Evolutionary conservation across 768 basidiomycete species (phyloP).

Genomic region (Termitomyces sp.): DNA sequence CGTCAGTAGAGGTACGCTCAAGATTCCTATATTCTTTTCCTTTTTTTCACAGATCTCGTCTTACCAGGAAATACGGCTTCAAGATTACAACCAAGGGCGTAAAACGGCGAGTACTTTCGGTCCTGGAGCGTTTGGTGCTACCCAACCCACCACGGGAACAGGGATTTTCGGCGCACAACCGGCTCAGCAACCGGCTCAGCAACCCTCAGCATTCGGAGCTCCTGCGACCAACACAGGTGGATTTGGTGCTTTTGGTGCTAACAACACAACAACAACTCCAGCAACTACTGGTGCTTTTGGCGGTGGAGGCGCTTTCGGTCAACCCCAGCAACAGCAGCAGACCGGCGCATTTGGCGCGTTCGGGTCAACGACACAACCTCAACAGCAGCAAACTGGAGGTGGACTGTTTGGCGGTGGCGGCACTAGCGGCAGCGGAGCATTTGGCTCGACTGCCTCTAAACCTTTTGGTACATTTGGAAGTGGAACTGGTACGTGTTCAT

Average conservation of each 20-base stretch:
- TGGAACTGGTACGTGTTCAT: conserved; percentile 6
- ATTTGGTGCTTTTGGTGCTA: conserved; percentile 43
- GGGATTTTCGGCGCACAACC: conserved; percentile 46
- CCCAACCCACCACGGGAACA: conserved; percentile 33
- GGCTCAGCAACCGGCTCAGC: conserved; percentile 41
- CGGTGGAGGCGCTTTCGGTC: conserved; percentile 56
- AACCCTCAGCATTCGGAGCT: conserved; percentile 37
- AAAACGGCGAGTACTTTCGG: conserved; percentile 70
- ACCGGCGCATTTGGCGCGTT: conserved; percentile 22
- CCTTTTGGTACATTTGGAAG: conserved; percentile 16
- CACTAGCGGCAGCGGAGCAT: conserved; percentile 30
- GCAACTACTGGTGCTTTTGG: conserved; percentile 35
- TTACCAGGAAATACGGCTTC: conserved; percentile 63
- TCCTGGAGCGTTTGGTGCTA: conserved; percentile 42
- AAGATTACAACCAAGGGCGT: conserved; percentile 74
- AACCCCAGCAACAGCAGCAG: conserved; percentile 30
- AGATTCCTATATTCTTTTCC: conserved; percentile 4
- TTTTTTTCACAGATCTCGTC: conserved; percentile 1
- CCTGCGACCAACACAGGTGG: conserved; percentile 26
- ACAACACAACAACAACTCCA: conserved; percentile 21
- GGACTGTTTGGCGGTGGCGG: conserved; percentile 29
- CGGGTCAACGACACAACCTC: conserved; percentile 21
- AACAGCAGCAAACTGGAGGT: conserved; percentile 27
- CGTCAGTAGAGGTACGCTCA: conserved; percentile 67
- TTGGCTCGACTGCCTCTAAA: conserved; percentile 20